Conservation (phyloP, 768 basidiomycete species). For the Russula olivacea region DNA sequence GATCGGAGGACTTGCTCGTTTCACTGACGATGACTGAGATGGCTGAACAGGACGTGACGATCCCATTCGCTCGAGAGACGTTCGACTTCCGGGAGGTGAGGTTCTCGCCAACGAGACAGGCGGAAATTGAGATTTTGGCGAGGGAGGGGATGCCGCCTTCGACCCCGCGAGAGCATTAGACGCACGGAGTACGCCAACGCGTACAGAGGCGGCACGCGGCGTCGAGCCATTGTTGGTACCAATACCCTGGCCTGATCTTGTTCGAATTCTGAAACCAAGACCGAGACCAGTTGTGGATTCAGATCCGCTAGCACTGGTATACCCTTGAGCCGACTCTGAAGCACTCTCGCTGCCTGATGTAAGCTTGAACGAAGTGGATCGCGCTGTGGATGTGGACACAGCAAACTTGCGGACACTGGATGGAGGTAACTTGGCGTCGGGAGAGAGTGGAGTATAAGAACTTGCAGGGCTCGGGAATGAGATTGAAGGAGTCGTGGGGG, state of each 20-base stretch:
- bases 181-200: slow-evolving; percentile 20
- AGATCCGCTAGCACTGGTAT: slow-evolving; percentile 20
- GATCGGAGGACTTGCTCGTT: slow-evolving; percentile 15
- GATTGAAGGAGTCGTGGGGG: slow-evolving; percentile 7
- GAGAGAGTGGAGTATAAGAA: neutral
- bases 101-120: neutral
- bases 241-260: slow-evolving; percentile 3
- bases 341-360: slow-evolving; percentile 22
- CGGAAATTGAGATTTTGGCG: slow-evolving; percentile 6
- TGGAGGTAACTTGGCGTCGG: slow-evolving; percentile 9
- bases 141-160: slow-evolving; percentile 2
- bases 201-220: slow-evolving; percentile 12
- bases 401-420: slow-evolving; percentile 14
- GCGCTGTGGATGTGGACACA: slow-evolving; percentile 8
- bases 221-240: neutral
- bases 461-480: slow-evolving; percentile 8
- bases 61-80: slow-evolving; percentile 9
- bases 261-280: slow-evolving; percentile 22
- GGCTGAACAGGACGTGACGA: neutral
- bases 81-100: slow-evolving; percentile 1
- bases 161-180: slow-evolving; percentile 9
- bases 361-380: slow-evolving; percentile 10
- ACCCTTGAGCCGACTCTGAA: slow-evolving; percentile 17
- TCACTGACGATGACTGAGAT: slow-evolving; percentile 11
- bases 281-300: slow-evolving; percentile 22